These are phyloP conservation scores for Mimosa bimucronata DNA, from an alignment of 306 rosid genomes.

Conservation along the genomic window DNA sequence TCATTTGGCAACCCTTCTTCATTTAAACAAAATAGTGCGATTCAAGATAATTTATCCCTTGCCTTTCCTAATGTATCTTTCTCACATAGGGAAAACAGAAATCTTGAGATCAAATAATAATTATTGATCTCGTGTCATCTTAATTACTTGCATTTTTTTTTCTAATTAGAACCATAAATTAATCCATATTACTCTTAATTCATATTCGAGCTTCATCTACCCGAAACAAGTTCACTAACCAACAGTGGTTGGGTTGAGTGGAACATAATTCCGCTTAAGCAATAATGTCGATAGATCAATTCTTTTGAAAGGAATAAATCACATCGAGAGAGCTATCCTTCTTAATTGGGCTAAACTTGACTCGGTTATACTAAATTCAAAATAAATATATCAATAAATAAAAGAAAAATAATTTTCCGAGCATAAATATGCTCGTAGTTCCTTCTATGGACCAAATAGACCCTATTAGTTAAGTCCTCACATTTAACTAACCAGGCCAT, in stretches of 20 bases:
- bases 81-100: background rate
- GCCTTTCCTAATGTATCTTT: conserved; percentile 26
- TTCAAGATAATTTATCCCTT: conserved; percentile 19
- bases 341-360: background rate
- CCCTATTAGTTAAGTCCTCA: background rate
- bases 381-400: background rate
- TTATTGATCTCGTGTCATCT: background rate
- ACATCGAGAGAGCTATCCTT: background rate
- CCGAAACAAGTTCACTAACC: too few species aligned
- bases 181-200: too few species aligned
- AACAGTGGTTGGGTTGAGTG: too few species aligned
- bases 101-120: background rate
- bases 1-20: conserved; percentile 43
- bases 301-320: background rate
- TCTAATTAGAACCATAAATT: background rate
- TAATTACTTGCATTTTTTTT: background rate
- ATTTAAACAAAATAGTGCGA: conserved; percentile 24
- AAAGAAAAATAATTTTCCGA: background rate
- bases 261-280: background rate
- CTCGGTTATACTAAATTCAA: background rate
- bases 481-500: background rate
- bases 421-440: background rate
- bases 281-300: background rate
- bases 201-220: background rate
- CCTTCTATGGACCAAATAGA: background rate